Percentiles rank a stretch among this genome's conserved stretches.
Conservation (phyloP, 202 grass and related monocot species). For the Saccharum hybrid region DNA sequence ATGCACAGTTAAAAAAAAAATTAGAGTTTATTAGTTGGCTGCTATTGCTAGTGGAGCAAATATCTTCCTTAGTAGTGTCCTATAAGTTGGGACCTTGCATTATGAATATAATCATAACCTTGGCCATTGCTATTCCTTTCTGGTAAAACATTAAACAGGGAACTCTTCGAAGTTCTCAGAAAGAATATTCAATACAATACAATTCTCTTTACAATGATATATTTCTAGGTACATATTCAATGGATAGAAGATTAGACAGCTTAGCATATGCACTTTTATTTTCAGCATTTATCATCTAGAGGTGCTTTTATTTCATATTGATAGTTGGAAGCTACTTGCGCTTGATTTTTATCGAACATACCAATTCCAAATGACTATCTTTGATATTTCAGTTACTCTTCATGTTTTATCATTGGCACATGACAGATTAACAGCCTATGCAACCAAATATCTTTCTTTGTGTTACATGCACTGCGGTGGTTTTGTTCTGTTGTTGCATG, state of each 20-base stretch:
- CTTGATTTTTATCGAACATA: neutral
- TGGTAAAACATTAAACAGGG: neutral
- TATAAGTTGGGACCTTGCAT: neutral
- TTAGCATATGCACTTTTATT: neutral
- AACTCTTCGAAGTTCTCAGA: neutral
- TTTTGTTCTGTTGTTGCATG: neutral
- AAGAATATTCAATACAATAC: neutral
- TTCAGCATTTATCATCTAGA: neutral
- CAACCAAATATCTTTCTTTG: constrained; percentile 5
- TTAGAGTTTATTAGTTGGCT: neutral
- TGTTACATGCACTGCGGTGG: neutral
- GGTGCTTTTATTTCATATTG: neutral
- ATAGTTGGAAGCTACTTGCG: neutral
- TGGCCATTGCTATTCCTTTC: neutral
- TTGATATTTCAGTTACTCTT: neutral
- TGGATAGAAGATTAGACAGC: neutral
- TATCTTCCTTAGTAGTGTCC: neutral
- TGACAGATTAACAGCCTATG: neutral
- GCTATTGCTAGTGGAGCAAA: neutral
- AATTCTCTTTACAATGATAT: neutral
- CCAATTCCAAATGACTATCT: neutral
- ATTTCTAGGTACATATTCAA: neutral
- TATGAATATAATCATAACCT: neutral
- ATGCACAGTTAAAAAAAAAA: neutral
- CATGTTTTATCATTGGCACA: constrained; percentile 5